These are phyloP conservation scores for Xanthoparmelia taractica DNA, from an alignment of 495 filamentous ascomycete species.

Conservation along the genomic window DNA sequence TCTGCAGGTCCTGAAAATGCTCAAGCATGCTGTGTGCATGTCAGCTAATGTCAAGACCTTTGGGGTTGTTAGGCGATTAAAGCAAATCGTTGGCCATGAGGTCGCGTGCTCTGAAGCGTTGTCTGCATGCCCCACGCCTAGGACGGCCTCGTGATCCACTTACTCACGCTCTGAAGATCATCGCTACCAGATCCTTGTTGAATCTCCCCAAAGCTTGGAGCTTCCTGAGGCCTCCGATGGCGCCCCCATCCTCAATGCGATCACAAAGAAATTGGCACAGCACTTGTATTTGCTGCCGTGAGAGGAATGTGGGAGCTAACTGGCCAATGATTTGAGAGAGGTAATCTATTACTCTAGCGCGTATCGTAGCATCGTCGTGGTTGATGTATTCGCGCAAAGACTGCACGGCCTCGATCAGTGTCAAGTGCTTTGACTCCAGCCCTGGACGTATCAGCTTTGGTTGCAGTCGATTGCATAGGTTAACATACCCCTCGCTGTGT, in stretches of 20 bases:
- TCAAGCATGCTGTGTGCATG: constrained; percentile 35
- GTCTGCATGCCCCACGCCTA: not conserved
- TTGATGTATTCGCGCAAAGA: constrained; percentile 63
- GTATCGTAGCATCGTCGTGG: constrained; percentile 55
- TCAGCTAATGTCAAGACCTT: not conserved
- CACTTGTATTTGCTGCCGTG: constrained; percentile 58
- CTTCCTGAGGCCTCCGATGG: constrained; percentile 42
- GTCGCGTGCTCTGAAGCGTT: not conserved
- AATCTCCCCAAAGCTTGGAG: constrained; percentile 44
- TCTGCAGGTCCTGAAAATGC: constrained; percentile 52
- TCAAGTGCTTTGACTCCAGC: constrained; percentile 53
- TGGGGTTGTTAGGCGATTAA: not conserved
- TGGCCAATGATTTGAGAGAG: constrained; percentile 56
- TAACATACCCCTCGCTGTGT: constrained; percentile 48
- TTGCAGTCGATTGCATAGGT: not conserved
- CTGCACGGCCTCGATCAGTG: constrained; percentile 59
- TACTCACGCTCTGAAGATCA: constrained; percentile 46
- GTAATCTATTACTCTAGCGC: constrained; percentile 61
- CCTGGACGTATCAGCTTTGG: constrained; percentile 34
- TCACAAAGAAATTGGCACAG: constrained; percentile 53
- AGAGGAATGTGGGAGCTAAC: constrained; percentile 51
- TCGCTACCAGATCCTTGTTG: constrained; percentile 40
- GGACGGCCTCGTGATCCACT: constrained; percentile 19
- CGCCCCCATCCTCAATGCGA: constrained; percentile 54
- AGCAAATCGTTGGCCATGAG: not conserved